Base-by-base conservation (phyloP, 768 basidiomycete genomes). In the Boletus vinaceobasis region DNA sequence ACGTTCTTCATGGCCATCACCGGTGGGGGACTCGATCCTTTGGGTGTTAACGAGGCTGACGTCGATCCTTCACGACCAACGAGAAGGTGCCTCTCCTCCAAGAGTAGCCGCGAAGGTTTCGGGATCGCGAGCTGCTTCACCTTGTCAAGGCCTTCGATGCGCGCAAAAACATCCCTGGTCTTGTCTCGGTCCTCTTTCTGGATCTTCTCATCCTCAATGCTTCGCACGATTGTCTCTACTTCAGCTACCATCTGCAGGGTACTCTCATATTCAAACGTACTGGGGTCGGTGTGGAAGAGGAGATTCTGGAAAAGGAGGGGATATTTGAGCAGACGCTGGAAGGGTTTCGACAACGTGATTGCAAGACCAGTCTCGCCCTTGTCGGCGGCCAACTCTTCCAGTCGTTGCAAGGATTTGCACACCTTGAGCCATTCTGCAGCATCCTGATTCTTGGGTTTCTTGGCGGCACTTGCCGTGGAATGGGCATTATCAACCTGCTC, bases 151-250 rank as follows among this genome's bases (percentile, higher is more conserved):
- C 96, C 96, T 55, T 99, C 97, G 31, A 99, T 98, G 8, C 97
- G 85, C 5, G 95, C 97, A 61, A 97, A 90, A 2, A 92, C 88
- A 69, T 99, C 96, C 14, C 96, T 79, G 4, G 95, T 97, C 76
- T 88, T 90, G 73, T 97, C 93, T 32, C 96, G 85, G 68, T 96
- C 93, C 67, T 98, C 96, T 71, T 93, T 92, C 68, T 90, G 88
- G 52, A 93, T 90, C 77, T 98, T 98, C 76, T 99, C 94, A 64
- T 98, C 96, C 71, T 99, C 96, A 52, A 99, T 98, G 57, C 90
- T 91, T 43, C 96, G 82, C 45, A 99, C 96, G 63, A 98, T 96
- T 19, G 81, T 86, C 74, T 99, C 97, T 7, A 99, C 91, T 71
- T 98, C 94, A 19, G 93, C 92, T 1, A 98, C 94, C 91, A 98